Conservation (phyloP, 495 filamentous ascomycete species). For the Cryomyces minteri region DNA sequence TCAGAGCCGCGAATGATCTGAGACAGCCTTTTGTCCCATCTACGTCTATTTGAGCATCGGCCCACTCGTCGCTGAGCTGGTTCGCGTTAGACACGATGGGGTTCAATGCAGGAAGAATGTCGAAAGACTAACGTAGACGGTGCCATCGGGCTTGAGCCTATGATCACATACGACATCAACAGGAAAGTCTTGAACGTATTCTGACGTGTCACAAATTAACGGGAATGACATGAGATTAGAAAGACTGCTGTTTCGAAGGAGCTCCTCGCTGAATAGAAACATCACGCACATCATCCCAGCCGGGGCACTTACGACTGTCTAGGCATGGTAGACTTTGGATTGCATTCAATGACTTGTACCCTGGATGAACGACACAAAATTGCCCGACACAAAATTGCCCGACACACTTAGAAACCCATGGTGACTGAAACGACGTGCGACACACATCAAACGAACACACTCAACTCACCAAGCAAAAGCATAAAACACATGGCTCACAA, state of each 20-base stretch:
- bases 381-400: too few species aligned
- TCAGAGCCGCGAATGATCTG: slow-evolving; percentile 55
- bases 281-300: too few species aligned
- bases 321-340: too few species aligned
- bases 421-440: too few species aligned
- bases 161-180: not conserved
- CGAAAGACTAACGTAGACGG: slow-evolving; percentile 46
- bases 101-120: not conserved
- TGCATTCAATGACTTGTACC: not conserved
- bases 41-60: slow-evolving; percentile 61
- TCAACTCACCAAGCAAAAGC: slow-evolving; percentile 53
- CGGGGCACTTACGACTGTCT: too few species aligned
- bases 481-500: slow-evolving; percentile 70
- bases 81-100: slow-evolving; percentile 1
- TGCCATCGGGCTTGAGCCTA: slow-evolving; percentile 61
- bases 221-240: too few species aligned
- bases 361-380: not conserved
- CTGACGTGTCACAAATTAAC: too few species aligned
- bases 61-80: slow-evolving; percentile 75
- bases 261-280: not conserved
- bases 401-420: too few species aligned
- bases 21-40: slow-evolving; percentile 65
- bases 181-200: too few species aligned
- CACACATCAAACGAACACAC: too few species aligned
- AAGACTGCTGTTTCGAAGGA: not conserved